phyloP scores from a whole-genome alignment of 2,329 filamentous ascomycete genomes.

The Xylariaceae sp. region DNA sequence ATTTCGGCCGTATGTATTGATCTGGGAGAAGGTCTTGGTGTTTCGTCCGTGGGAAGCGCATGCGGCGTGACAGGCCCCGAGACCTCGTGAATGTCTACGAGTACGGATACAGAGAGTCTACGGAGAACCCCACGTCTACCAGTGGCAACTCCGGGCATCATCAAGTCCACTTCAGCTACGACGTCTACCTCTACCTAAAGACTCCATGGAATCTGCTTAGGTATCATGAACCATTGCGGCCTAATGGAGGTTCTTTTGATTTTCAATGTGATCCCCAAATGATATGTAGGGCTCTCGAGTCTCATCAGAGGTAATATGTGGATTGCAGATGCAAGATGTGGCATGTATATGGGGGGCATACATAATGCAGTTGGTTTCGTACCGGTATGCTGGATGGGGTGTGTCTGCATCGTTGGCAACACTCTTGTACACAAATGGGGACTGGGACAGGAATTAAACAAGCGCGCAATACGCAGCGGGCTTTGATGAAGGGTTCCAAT shows the following conservation, averaged over 20 bases:
- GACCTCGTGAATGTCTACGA: not conserved
- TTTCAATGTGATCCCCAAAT: too few relatives aligned
- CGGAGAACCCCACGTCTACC: not conserved
- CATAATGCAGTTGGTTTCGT: too few relatives aligned
- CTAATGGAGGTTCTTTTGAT: not conserved
- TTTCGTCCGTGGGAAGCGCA: slow-evolving; percentile 11
- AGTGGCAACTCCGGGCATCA: not conserved
- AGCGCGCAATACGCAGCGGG: not conserved
- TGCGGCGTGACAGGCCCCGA: slow-evolving; percentile 3
- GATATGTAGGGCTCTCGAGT: too few relatives aligned
- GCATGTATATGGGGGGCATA: too few relatives aligned
- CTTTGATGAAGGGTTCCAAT: not conserved
- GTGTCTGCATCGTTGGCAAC: too few relatives aligned
- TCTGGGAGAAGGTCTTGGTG: slow-evolving; percentile 1
- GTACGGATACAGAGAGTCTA: not conserved
- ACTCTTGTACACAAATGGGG: too few relatives aligned
- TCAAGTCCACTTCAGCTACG: not conserved
- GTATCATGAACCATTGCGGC: not conserved
- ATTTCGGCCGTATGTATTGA: slow-evolving; percentile 3
- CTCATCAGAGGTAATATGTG: too few relatives aligned
- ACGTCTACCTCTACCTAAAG: too few relatives aligned
- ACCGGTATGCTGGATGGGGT: too few relatives aligned
- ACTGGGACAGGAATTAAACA: not conserved
- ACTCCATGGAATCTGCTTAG: not conserved
- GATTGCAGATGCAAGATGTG: too few relatives aligned